These are phyloP conservation scores for Aspergillus glaucus DNA, from an alignment of 2,329 filamentous ascomycete genomes.

Conservation along the genomic window DNA sequence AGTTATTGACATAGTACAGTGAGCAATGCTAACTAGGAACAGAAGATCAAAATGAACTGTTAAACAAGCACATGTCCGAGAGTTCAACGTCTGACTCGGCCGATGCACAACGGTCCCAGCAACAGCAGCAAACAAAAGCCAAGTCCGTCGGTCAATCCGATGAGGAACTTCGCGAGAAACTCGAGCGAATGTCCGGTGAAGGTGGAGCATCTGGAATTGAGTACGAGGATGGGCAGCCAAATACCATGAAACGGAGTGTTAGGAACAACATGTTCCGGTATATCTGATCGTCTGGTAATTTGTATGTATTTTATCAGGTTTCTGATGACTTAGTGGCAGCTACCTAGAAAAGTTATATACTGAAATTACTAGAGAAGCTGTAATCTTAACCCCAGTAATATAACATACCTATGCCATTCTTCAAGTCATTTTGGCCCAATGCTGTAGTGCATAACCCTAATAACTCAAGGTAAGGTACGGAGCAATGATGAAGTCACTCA, in stretches of 20 bases:
- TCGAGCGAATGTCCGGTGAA: constrained; percentile 62
- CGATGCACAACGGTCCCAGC: not conserved
- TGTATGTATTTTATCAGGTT: not conserved
- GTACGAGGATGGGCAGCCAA: constrained; percentile 67
- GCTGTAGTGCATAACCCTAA: no score
- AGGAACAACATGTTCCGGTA: constrained; percentile 72
- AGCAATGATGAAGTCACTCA: not conserved
- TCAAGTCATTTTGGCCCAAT: no score
- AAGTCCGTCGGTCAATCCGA: constrained; percentile 61
- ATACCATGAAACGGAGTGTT: constrained; percentile 66
- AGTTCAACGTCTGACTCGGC: not conserved
- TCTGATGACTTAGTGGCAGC: not conserved
- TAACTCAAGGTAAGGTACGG: no score
- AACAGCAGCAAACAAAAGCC: constrained; percentile 15
- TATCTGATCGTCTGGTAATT: constrained; percentile 37
- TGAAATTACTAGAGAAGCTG: no score
- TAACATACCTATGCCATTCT: no score
- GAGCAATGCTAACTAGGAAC: not conserved
- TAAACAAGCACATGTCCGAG: not conserved
- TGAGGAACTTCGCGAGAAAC: constrained; percentile 58
- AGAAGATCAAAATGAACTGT: not conserved
- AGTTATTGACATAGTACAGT: not conserved
- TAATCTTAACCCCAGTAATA: no score
- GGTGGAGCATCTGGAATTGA: constrained; percentile 67
- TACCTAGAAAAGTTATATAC: no score